Evolutionary conservation across 495 filamentous ascomycete genomes (phyloP), one percentile per base, ranked within the genome.

Genomic region (Neurospora sp.): DNA sequence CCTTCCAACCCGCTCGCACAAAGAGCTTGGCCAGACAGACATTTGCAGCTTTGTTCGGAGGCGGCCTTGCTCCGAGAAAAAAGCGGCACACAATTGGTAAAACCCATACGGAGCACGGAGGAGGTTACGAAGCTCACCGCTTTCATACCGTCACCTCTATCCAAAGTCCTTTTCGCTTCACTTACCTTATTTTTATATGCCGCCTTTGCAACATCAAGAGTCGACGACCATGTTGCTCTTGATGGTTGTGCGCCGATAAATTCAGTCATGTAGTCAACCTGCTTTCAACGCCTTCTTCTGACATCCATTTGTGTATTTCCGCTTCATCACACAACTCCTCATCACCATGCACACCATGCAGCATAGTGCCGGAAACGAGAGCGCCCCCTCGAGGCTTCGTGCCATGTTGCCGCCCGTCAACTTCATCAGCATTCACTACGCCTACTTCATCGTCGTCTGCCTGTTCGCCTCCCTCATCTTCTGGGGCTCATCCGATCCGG

Each of bases 381-480:
- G 14, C 5, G 12, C 54, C 54, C 27, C 27, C 54, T 62, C 54
- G 54, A 62, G 54, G 27, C 54, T 62, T 62, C 54, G 54, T 62
- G 27, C 54, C 54, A 35, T 62, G 73, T 75, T 90, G 20, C 89
- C 90, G 10, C 85, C 87, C 0, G 81, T 90, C 72, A 94, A 94
- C 79, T 96, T 94, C 81, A 90, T 95, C 78, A 93, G 90, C 0
- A 77, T 94, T 40, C 84, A 85, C 74, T 86, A 95, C 86, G 81
- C 86, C 73, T 96, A 96, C 81, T 96, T 96, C 80, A 86, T 94
- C 75, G 71, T 82, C 5, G 87, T 89, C 31, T 89, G 85, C 48
- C 76, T 95, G n/a, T 71, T 92, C 42, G 83, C 86, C 37, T 92
- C 91, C 44, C 72, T 91, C 66, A 86, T 96, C 69, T 94, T 96